Evolutionary conservation across 2,329 filamentous ascomycete species (phyloP).

Genomic region (Diaporthe sp.): DNA sequence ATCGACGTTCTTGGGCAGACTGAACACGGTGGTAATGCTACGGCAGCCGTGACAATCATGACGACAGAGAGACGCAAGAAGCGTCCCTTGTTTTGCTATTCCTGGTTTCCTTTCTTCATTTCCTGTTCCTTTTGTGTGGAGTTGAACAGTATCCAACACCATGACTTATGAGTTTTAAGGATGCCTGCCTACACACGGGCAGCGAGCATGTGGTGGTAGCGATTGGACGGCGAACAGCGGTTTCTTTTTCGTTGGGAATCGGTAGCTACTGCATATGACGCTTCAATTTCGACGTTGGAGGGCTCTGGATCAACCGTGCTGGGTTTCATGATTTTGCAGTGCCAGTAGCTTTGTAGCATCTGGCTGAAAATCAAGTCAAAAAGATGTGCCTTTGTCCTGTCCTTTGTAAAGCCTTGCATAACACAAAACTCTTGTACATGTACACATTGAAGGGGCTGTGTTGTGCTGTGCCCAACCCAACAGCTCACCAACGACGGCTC

Average conservation of each 20-base stretch:
- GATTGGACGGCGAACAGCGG: neutral
- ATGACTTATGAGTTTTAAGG: slow-evolving; percentile 4
- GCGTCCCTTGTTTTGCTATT: neutral
- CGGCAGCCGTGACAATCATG: slow-evolving; percentile 9
- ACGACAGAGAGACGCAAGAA: slow-evolving; percentile 24
- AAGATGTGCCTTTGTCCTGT: neutral
- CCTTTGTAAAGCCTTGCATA: neutral
- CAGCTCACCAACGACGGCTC: too few relatives aligned
- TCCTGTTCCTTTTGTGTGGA: neutral
- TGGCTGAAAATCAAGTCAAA: neutral
- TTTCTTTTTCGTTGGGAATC: neutral
- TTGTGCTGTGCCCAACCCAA: neutral
- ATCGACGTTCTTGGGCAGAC: slow-evolving; percentile 1
- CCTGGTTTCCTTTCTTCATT: neutral
- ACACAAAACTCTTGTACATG: neutral
- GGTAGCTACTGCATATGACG: neutral
- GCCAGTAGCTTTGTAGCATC: neutral
- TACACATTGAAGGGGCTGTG: neutral
- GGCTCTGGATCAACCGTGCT: neutral
- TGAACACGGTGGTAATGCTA: slow-evolving; percentile 11
- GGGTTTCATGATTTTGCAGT: neutral
- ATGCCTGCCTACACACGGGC: neutral
- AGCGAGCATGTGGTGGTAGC: neutral
- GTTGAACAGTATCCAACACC: slow-evolving; percentile 21
- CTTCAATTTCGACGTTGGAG: neutral